Evolutionary conservation across 2,329 filamentous ascomycete genomes (phyloP), one percentile per base, ranked within the genome.

Genomic region (Hypocrella siamensis): DNA sequence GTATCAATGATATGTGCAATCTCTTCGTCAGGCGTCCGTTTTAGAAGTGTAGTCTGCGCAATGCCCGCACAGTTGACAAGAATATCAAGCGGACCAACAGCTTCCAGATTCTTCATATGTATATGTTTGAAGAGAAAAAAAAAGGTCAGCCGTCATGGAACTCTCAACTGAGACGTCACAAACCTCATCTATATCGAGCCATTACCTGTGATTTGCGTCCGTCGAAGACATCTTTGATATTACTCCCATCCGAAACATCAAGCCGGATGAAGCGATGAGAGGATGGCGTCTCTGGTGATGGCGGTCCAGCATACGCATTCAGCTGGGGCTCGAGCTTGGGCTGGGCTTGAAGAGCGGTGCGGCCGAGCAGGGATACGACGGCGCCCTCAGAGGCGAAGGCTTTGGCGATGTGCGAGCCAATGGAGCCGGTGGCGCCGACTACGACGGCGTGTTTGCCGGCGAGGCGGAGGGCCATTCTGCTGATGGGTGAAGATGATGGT

Each of bases 61-160:
- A 85, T 61, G 8, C 84, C 85, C 0, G 84, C 84, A 17, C 80
- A 79, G 47, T 93, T 92, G 40, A 93, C 66, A 2, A 93, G 66
- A 19, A 88, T 60, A 44, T 71, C 63, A 7, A 60, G 41, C 7
- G 48, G 44, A 1, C 55, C 55, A 22, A 57, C 46, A 24, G 35
- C 19, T 10, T 26, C 17, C 19, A 28, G 27, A 3, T 31, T 21
- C 17, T n/a, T n/a, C n/a, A n/a, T n/a, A n/a, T n/a, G n/a, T n/a
- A n/a, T n/a, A n/a, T 26, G 25, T 7, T 7, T 31, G 16, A 10
- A 15, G 30, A 9, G 14, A 12, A 17, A 19, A 15, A 29, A 16
- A 19, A 15, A 6, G n/a, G 17, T n/a, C n/a, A n/a, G n/a, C n/a
- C n/a, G n/a, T n/a, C n/a, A n/a, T n/a, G n/a, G n/a, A n/a, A n/a